Conservation (phyloP, 2,329 filamentous ascomycete species). For the Pseudocercospora eumusae region DNA sequence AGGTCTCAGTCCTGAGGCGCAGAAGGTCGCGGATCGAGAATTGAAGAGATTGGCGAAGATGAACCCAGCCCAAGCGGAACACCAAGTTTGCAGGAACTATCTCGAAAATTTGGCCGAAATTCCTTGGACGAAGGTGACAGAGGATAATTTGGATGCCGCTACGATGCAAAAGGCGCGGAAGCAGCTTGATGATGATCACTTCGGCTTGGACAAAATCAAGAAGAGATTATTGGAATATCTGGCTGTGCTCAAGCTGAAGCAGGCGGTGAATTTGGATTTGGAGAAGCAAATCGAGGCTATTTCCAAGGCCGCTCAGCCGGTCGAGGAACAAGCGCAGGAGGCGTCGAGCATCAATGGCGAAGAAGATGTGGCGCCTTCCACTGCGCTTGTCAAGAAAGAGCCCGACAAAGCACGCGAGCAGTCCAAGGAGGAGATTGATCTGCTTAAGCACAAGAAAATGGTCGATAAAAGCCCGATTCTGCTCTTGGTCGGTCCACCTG, state of each 20-base stretch:
- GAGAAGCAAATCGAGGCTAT: conserved; percentile 71
- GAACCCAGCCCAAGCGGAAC: conserved; percentile 94
- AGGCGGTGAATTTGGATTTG: conserved; percentile 80
- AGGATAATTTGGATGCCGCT: conserved; percentile 79
- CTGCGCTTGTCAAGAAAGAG: conserved; percentile 37
- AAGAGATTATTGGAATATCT: conserved; percentile 93
- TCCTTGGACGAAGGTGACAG: conserved; percentile 82
- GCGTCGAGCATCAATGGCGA: conserved; percentile 53
- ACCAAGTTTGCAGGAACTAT: conserved; percentile 90
- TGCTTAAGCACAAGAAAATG: conserved; percentile 79
- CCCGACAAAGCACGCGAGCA: conserved; percentile 45
- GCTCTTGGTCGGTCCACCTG: conserved; percentile 87
- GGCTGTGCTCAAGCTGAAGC: conserved; percentile 93
- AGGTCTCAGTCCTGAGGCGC: conserved; percentile 76
- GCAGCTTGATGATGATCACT: conserved; percentile 94
- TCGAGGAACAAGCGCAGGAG: conserved; percentile 43
- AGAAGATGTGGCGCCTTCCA: conserved; percentile 54
- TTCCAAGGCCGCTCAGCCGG: conserved; percentile 45
- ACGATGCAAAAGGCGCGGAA: conserved; percentile 78
- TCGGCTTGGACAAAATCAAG: conserved; percentile 95
- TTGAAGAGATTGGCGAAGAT: conserved; percentile 88
- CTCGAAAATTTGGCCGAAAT: conserved; percentile 92
- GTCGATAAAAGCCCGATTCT: conserved; percentile 95
- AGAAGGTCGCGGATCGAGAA: conserved; percentile 88
- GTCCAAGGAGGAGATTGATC: conserved; percentile 63